A percentile compares a stretch with the other conserved stretches of the same genome.
Evolutionary conservation across 2,329 filamentous ascomycete genomes (phyloP).

Genomic region (Fusarium avenaceum): DNA sequence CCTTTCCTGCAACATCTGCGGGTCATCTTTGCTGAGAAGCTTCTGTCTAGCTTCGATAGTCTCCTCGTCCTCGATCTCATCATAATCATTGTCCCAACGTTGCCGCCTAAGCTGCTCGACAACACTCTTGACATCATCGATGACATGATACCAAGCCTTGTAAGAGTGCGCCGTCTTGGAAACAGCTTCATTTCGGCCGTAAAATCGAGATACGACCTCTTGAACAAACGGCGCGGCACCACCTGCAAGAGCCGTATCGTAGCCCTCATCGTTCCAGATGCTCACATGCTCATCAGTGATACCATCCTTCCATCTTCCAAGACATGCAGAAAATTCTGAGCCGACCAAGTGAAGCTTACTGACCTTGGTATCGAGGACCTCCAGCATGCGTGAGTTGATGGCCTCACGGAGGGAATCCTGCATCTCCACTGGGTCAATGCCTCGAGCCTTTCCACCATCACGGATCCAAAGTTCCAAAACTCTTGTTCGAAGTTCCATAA

Average conservation of each 20-base stretch:
- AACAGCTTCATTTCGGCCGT: constrained; percentile 79
- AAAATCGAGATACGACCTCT: constrained; percentile 75
- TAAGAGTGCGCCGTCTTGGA: constrained; percentile 74
- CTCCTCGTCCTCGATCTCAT: constrained; percentile 80
- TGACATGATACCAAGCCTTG: constrained; percentile 78
- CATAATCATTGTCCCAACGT: constrained; percentile 81
- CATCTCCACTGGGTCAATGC: constrained; percentile 76
- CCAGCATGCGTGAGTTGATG: constrained; percentile 76
- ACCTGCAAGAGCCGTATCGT: constrained; percentile 74
- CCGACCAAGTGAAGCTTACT: constrained; percentile 75
- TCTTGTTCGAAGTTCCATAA: constrained; percentile 77
- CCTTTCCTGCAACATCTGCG: constrained; percentile 70
- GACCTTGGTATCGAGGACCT: constrained; percentile 73
- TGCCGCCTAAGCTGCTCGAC: constrained; percentile 75
- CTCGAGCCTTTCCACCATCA: constrained; percentile 72
- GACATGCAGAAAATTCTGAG: constrained; percentile 71
- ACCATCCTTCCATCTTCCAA: constrained; percentile 71
- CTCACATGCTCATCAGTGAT: constrained; percentile 64
- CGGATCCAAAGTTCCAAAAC: constrained; percentile 82
- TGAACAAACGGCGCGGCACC: constrained; percentile 78
- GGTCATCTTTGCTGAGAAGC: constrained; percentile 79
- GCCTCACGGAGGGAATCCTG: constrained; percentile 76
- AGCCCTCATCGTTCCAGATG: constrained; percentile 76
- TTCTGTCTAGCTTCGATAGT: constrained; percentile 75
- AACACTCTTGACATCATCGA: constrained; percentile 74